These are phyloP conservation scores for Alternaria viburni DNA, from an alignment of 2,329 filamentous ascomycete species.

Conservation along the genomic window DNA sequence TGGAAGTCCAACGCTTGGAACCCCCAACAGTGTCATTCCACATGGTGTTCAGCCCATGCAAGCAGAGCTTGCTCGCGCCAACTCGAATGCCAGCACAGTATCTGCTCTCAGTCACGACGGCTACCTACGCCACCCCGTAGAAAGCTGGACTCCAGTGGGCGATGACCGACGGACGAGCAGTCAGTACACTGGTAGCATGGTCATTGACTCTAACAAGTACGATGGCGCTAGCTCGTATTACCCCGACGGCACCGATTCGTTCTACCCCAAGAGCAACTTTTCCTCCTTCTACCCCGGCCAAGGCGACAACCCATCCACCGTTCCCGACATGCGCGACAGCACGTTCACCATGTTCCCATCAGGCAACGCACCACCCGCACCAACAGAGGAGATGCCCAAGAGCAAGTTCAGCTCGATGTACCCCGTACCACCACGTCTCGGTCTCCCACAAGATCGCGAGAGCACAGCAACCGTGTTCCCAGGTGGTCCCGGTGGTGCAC, in stretches of 20 bases:
- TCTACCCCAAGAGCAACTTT: slow-evolving; percentile 61
- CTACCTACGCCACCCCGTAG: slow-evolving; percentile 37
- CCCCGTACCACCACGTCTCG: slow-evolving; percentile 35
- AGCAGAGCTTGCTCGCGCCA: slow-evolving; percentile 46
- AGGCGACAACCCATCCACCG: slow-evolving; percentile 52
- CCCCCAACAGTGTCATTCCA: slow-evolving; percentile 56
- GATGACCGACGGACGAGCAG: slow-evolving; percentile 50
- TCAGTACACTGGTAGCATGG: slow-evolving; percentile 52
- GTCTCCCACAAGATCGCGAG: slow-evolving; percentile 53
- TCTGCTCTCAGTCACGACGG: slow-evolving; percentile 41
- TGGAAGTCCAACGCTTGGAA: slow-evolving; percentile 72
- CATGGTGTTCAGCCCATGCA: slow-evolving; percentile 44
- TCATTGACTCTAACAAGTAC: slow-evolving; percentile 51
- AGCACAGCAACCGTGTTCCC: slow-evolving; percentile 53
- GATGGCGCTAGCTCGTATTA: slow-evolving; percentile 62
- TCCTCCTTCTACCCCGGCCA: slow-evolving; percentile 55
- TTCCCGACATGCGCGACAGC: slow-evolving; percentile 70
- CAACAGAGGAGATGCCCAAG: slow-evolving; percentile 20
- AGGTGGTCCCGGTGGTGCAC: slow-evolving; percentile 30
- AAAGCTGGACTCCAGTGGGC: slow-evolving; percentile 48
- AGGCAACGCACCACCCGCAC: slow-evolving; percentile 23
- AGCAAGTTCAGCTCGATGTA: slow-evolving; percentile 39
- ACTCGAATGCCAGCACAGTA: slow-evolving; percentile 44
- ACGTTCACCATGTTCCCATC: slow-evolving; percentile 44
- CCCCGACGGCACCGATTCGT: slow-evolving; percentile 41